Evolutionary conservation across 768 basidiomycete species (phyloP).

Genomic region (Rhodotorula toruloides): DNA sequence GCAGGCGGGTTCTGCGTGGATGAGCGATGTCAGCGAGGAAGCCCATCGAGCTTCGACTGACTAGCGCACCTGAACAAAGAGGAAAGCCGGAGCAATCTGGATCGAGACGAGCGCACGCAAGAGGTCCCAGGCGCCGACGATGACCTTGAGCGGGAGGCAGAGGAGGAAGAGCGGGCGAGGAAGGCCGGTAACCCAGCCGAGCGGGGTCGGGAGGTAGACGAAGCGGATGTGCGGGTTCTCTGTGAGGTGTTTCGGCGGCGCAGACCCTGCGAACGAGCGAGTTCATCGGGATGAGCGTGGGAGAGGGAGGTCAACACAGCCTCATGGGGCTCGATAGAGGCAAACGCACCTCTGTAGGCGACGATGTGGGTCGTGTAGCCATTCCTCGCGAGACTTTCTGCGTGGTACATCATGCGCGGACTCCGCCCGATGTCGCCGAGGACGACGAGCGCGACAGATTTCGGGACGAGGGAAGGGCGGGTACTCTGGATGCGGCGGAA

Average conservation of each 20-base stretch:
- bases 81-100: slow-evolving; percentile 66
- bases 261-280: slow-evolving; percentile 12
- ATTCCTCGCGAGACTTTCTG: slow-evolving; percentile 78
- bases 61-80: slow-evolving; percentile 75
- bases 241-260: slow-evolving; percentile 1
- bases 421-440: slow-evolving; percentile 93
- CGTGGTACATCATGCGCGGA: slow-evolving; percentile 98
- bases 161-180: slow-evolving; percentile 61
- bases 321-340: not conserved
- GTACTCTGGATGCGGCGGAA: not conserved
- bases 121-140: slow-evolving; percentile 62
- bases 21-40: not conserved
- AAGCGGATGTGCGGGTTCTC: slow-evolving; percentile 50
- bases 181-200: slow-evolving; percentile 51
- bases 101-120: slow-evolving; percentile 60
- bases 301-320: not conserved
- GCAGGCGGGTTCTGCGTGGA: slow-evolving; percentile 82
- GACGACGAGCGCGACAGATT: slow-evolving; percentile 78
- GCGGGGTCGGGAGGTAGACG: slow-evolving; percentile 61
- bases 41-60: too few relatives aligned
- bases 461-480: not conserved
- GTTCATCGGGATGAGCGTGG: not conserved
- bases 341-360: slow-evolving; percentile 67
- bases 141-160: slow-evolving; percentile 70
- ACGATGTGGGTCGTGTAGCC: slow-evolving; percentile 73